These are phyloP conservation scores for Amanita inopinata DNA, from an alignment of 768 basidiomycete genomes.

Conservation along the genomic window DNA sequence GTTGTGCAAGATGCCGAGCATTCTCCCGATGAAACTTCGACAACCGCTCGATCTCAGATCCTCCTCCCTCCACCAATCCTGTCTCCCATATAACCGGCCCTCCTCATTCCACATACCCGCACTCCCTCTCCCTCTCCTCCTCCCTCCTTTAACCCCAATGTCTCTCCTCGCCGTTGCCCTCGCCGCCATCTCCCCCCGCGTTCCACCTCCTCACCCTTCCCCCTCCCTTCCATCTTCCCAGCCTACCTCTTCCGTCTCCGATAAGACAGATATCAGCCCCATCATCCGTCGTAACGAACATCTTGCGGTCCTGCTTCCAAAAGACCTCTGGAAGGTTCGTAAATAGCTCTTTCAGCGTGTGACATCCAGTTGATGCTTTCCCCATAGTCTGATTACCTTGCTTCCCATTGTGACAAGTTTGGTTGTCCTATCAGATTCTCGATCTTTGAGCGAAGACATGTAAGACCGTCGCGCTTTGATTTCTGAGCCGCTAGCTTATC, in stretches of 20 bases:
- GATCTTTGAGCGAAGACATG: slow-evolving; percentile 67
- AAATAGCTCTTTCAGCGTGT: neutral
- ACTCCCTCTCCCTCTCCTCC: slow-evolving; percentile 8
- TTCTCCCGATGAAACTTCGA: neutral
- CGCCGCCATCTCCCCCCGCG: slow-evolving; percentile 11
- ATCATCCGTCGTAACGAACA: slow-evolving; percentile 49
- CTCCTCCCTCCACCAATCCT: slow-evolving; percentile 3
- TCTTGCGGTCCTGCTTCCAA: slow-evolving; percentile 65
- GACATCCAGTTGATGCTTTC: slow-evolving; percentile 10
- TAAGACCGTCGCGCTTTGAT: slow-evolving; percentile 25
- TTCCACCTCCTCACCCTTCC: slow-evolving; percentile 1
- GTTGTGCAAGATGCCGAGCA: neutral
- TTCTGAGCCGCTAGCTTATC: slow-evolving; percentile 16
- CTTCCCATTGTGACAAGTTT: slow-evolving; percentile 63
- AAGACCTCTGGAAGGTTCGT: slow-evolving; percentile 64
- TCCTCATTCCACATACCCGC: slow-evolving; percentile 2
- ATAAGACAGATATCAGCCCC: slow-evolving; percentile 14
- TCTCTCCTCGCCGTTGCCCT: slow-evolving; percentile 18
- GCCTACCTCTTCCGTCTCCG: slow-evolving; percentile 12
- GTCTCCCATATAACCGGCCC: slow-evolving; percentile 14
- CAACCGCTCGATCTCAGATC: slow-evolving; percentile 3
- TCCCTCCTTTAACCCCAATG: slow-evolving; percentile 12
- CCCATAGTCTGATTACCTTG: slow-evolving; percentile 50
- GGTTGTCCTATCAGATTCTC: slow-evolving; percentile 57
- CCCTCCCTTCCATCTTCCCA: neutral